Conservation (phyloP, 805 yeast species). For the Schizosaccharomyces pombe region DNA sequence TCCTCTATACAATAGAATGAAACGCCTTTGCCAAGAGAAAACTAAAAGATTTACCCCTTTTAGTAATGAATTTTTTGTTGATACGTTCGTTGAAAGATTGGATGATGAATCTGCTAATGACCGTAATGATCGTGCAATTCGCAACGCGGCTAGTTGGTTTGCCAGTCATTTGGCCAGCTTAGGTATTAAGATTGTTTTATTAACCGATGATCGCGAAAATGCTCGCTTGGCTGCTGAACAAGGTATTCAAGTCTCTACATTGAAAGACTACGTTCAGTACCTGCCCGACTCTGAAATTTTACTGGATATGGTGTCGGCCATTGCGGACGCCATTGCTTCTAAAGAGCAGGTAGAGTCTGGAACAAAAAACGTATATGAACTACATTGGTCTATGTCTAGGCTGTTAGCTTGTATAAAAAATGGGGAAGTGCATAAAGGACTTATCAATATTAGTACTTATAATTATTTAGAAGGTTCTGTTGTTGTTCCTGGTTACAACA, state of each 20-base stretch:
- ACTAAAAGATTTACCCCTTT: constrained; percentile 72
- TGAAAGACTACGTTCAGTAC: constrained; percentile 45
- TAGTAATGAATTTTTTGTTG: constrained; percentile 71
- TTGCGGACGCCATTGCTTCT: constrained; percentile 11
- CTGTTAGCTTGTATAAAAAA: constrained; percentile 75
- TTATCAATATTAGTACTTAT: constrained; percentile 55
- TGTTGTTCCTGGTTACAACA: constrained; percentile 43
- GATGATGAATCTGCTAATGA: constrained; percentile 61
- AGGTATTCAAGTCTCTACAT: constrained; percentile 16
- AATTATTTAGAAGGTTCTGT: constrained; percentile 76
- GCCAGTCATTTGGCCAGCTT: constrained; percentile 29
- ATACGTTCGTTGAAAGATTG: constrained; percentile 40
- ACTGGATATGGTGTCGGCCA: constrained; percentile 48
- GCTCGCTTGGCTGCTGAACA: constrained; percentile 17
- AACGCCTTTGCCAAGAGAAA: constrained; percentile 50
- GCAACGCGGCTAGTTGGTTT: constrained; percentile 54
- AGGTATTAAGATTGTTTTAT: constrained; percentile 15
- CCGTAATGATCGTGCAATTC: constrained; percentile 73
- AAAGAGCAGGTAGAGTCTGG: constrained; percentile 9
- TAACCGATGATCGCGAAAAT: constrained; percentile 62
- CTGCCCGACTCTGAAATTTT: constrained; percentile 54
- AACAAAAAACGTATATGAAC: constrained; percentile 42
- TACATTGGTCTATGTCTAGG: constrained; percentile 58
- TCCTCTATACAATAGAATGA: constrained; percentile 67
- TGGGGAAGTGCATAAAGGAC: constrained; percentile 74